phyloP scores from a whole-genome alignment of 2,329 filamentous ascomycete species.

The Aspergillus sp. region DNA sequence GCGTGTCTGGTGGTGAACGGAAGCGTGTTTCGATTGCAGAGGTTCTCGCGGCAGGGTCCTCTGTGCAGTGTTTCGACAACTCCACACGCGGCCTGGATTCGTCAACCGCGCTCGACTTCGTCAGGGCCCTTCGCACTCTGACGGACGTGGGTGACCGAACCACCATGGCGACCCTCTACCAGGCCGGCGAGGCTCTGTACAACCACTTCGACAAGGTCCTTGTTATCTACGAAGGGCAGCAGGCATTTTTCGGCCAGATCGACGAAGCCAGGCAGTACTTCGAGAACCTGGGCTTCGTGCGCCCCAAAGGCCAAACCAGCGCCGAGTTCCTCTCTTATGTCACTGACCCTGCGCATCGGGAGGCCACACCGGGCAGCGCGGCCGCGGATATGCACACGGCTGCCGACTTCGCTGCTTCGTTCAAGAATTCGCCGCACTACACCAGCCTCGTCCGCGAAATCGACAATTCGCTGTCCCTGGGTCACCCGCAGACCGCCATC shows the following conservation, averaged over 20 bases:
- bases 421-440: too few species aligned
- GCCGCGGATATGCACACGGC: too few species aligned
- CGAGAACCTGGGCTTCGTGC: conserved; percentile 54
- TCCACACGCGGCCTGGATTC: conserved; percentile 57
- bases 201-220: conserved; percentile 60
- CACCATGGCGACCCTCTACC: conserved; percentile 56
- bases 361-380: too few species aligned
- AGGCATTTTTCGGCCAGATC: conserved; percentile 55
- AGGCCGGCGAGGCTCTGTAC: conserved; percentile 60
- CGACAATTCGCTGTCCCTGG: too few species aligned
- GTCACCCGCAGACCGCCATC: too few species aligned
- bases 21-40: conserved; percentile 62
- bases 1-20: conserved; percentile 58
- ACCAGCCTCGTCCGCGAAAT: too few species aligned
- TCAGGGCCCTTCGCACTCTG: conserved; percentile 49
- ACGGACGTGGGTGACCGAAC: conserved; percentile 51
- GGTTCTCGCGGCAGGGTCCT: conserved; percentile 38
- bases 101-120: conserved; percentile 52
- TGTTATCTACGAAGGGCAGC: conserved; percentile 53
- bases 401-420: too few species aligned
- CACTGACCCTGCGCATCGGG: too few species aligned
- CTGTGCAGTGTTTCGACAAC: conserved; percentile 59
- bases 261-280: conserved; percentile 52
- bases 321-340: conserved; percentile 58
- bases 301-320: conserved; percentile 51